Percentiles rank a stretch among this genome's conserved stretches.
Conservation (phyloP, 495 filamentous ascomycete species). For the Talaromyces nanjingensis region DNA sequence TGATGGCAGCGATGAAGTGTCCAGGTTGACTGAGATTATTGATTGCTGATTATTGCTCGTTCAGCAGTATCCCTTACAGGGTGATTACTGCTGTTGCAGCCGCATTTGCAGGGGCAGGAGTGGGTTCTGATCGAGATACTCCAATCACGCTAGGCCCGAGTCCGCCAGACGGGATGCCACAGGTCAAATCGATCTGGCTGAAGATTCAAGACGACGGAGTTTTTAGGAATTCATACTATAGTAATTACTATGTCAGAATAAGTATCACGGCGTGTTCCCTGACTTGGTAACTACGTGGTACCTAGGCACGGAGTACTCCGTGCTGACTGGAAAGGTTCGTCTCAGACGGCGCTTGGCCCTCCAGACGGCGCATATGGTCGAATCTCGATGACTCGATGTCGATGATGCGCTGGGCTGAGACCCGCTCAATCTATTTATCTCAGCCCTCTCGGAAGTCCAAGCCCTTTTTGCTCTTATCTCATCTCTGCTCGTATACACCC, state of each 20-base stretch:
- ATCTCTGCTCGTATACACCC: neutral
- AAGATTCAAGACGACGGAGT: no score
- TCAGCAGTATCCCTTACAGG: neutral
- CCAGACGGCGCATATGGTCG: neutral
- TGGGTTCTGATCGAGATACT: neutral
- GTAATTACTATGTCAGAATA: no score
- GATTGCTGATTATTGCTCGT: neutral
- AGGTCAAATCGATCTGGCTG: neutral
- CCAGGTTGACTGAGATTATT: neutral
- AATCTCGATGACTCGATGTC: neutral
- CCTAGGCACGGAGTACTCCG: neutral
- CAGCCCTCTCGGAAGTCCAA: conserved; percentile 4
- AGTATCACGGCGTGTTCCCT: no score
- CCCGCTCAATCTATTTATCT: neutral
- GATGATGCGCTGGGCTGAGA: conserved; percentile 1
- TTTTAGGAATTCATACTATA: no score
- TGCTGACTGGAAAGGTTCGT: neutral
- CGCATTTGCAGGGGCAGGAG: neutral
- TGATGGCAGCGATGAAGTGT: no score
- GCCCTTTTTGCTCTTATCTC: neutral
- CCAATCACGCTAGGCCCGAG: neutral
- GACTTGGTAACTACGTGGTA: no score
- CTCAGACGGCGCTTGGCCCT: neutral
- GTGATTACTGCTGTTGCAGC: neutral
- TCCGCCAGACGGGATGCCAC: neutral